Evolutionary conservation across 768 basidiomycete genomes (phyloP).

Genomic region (Serendipita indica): DNA sequence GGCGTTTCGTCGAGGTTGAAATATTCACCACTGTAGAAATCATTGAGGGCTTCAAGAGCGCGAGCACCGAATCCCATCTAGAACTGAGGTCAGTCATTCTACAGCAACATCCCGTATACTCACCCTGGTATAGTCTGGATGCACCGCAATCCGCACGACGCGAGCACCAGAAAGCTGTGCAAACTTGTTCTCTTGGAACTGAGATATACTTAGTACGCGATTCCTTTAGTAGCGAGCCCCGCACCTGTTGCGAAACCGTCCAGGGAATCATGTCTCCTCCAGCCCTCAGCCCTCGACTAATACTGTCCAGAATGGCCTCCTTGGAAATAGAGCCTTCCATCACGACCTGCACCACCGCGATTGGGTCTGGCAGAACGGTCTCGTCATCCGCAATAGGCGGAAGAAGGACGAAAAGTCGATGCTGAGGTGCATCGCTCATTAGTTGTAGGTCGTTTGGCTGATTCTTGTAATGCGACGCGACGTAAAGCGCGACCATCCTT

Average conservation of each 20-base stretch:
- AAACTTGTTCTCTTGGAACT: slow-evolving; percentile 94
- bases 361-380: slow-evolving; percentile 80
- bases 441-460: slow-evolving; percentile 98
- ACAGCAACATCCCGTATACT: slow-evolving; percentile 20
- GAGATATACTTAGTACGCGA: slow-evolving; percentile 19
- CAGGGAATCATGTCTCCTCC: slow-evolving; percentile 98
- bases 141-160: slow-evolving; percentile 84
- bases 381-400: slow-evolving; percentile 87
- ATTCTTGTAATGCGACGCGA: slow-evolving; percentile 97
- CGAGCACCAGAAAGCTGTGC: slow-evolving; percentile 82
- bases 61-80: slow-evolving; percentile 96
- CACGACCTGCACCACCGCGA: slow-evolving; percentile 92
- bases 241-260: slow-evolving; percentile 63
- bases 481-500: slow-evolving; percentile 95
- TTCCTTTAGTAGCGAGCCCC: no score
- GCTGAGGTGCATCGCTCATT: slow-evolving; percentile 90
- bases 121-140: slow-evolving; percentile 88
- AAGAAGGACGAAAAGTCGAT: slow-evolving; percentile 88
- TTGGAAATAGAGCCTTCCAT: slow-evolving; percentile 86
- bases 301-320: slow-evolving; percentile 68
- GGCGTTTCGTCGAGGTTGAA: slow-evolving; percentile 67
- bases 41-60: slow-evolving; percentile 71
- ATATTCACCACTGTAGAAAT: slow-evolving; percentile 87
- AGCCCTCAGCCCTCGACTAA: slow-evolving; percentile 68
- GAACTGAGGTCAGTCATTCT: not conserved